These are phyloP conservation scores for Chondrus crispus DNA, from an alignment of 23 red algal species.

Conservation along the genomic window DNA sequence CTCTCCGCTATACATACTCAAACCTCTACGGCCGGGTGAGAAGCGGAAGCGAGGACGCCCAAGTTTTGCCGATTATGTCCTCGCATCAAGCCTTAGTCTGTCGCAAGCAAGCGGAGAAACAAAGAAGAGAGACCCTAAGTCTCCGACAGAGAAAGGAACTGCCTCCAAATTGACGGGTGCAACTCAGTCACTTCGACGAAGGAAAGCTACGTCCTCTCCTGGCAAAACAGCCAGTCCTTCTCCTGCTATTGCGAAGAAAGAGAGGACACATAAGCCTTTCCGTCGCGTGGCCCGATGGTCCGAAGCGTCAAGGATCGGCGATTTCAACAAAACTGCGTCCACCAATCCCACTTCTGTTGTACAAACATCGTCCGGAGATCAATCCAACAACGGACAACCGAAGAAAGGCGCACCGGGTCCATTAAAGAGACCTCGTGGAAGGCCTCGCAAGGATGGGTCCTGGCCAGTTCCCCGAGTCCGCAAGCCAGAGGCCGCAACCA, in stretches of 20 bases:
- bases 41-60: slow-evolving; percentile 51
- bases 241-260: not conserved
- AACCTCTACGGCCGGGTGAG: slow-evolving; percentile 38
- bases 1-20: not conserved
- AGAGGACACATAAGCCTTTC: not conserved
- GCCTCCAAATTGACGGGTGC: not conserved
- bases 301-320: too few species aligned
- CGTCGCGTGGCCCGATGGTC: too few species aligned
- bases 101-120: too few species aligned
- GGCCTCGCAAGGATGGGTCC: slow-evolving; percentile 57
- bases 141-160: not conserved
- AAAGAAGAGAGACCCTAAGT: not conserved
- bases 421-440: slow-evolving; percentile 43
- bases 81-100: not conserved
- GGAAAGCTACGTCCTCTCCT: not conserved
- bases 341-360: too few species aligned
- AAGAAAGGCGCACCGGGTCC: not conserved
- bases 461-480: slow-evolving; percentile 25
- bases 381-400: not conserved
- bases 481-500: not conserved
- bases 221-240: too few species aligned
- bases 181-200: not conserved
- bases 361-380: too few species aligned
- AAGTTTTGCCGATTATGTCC: slow-evolving; percentile 56
- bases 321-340: too few species aligned